Base-by-base conservation (phyloP, 2,329 filamentous ascomycete genomes). In the Aspergillus luchuensis region DNA sequence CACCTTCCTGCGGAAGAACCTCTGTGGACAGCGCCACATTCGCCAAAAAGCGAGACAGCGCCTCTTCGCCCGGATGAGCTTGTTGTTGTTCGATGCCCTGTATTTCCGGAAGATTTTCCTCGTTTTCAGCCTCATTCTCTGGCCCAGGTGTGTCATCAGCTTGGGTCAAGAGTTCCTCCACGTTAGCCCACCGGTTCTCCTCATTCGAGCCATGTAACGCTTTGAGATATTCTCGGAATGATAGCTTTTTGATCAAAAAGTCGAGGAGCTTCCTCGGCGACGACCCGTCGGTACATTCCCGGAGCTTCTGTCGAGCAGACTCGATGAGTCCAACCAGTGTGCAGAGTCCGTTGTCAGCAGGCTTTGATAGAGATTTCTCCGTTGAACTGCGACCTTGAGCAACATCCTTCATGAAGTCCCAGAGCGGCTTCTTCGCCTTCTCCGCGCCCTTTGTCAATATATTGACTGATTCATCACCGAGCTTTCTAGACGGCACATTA, bases 21-120 rank as follows among this genome's bases (percentile, higher is more conserved):
- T 96, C 91, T 0, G 91, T 89, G 2, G 91, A 90, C n/a, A 99
- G 79, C 0, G 92, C 88, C 10, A 97, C 89, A 68, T 97, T 97
- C 10, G 92, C 89, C n/a, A 99, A 81, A 67, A 98, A 98, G 10
- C 85, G 86, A 3, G 90, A 87, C 1, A 97, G 81, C 1, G 87
- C 81, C 59, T 91, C 90, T 59, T 86, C 85, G 1, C 81, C 78
- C 61, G 72, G 62, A 30, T 81, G 79, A 4, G 78, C 72, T 55
- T 75, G 64, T 47, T 81, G 75, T 67, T 96, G 91, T 52, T 89
- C 82, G 3, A 92, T 67, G 1, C 88, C 89, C 13, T 94, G 89
- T 13, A 97, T 85, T 25, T 84, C 80, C 0, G 92, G 85, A 11
- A 89, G 76, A 6, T 78, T 74, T 53, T 87, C 82, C 38, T 82